Base-by-base conservation (phyloP, 805 yeast genomes). In the Pichia nakasei region DNA sequence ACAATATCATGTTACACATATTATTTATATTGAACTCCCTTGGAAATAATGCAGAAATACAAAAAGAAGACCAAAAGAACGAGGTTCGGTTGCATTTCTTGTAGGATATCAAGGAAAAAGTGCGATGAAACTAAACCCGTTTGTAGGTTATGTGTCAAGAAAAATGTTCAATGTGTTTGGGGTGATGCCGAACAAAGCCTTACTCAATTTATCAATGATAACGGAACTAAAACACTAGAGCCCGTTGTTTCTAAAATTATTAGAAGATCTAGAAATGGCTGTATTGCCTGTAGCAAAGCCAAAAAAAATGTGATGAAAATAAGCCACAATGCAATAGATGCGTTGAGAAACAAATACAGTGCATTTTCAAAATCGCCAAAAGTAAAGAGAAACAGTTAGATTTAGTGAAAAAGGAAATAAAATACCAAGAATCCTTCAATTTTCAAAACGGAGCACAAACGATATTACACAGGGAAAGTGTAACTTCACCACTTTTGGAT, bases 51-150 rank as follows among this genome's bases (percentile, higher is more conserved):
- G n/a, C n/a, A n/a, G n/a, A n/a, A n/a, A n/a, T n/a, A n/a, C n/a
- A n/a, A n/a, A 53, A 63, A 49, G 56, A 53, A 52, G 41, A 53
- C 42, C 59, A 58, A 48, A 58, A 57, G 46, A 26, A 33, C 41
- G 5, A 43, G 37, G 19, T 22, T 38, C 5, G 48, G 48, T 1
- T 49, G 44, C 20, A 29, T 42, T 8, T 34, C 42, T 2, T 46
- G 48, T 20, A 22, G 38, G n/a, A 20, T 35, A 11, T 9, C 37
- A 9, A 42, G 35, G 33, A 38, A 38, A 22, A 45, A 45, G 22
- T 45, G 48, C 26, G 44, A 41, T 31, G 43, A 42, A 31, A 22
- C 36, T 3, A 38, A 35, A 31, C 48, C 48, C 5, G 35, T 19
- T 15, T 45, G 48, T 39, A 9, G n/a, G 3, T 32, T 22, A 29